Evolutionary conservation across 2,329 filamentous ascomycete genomes (phyloP).

Genomic region (Pleoardoris graminearum): DNA sequence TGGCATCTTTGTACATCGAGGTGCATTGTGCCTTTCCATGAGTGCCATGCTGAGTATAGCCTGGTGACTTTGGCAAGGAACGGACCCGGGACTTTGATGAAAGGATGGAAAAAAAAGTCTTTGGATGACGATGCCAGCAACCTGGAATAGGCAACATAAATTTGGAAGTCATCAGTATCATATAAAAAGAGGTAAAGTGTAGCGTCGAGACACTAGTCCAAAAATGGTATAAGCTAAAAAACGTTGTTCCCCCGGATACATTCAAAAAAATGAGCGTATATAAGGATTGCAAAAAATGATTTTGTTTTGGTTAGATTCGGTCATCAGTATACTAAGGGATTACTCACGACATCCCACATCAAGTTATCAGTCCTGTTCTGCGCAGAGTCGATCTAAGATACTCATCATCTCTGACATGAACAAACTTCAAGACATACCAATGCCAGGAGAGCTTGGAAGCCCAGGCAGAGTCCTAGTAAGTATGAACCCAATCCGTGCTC

Average conservation of each 20-base stretch:
- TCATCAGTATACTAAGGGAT: too few species aligned
- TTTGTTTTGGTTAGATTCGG: too few species aligned
- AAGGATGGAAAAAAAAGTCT: conserved; percentile 9
- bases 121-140: conserved; percentile 2
- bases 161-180: background rate
- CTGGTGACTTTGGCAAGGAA: conserved; percentile 11
- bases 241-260: too few species aligned
- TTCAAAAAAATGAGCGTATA: too few species aligned
- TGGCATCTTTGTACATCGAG: conserved; percentile 12
- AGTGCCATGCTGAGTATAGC: conserved; percentile 12
- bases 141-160: background rate
- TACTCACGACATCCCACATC: background rate
- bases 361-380: too few species aligned
- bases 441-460: conserved; percentile 1
- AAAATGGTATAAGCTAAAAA: too few species aligned
- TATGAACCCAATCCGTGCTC: conserved; percentile 14
- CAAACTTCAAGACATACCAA: conserved; percentile 11
- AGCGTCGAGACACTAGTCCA: too few species aligned
- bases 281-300: too few species aligned
- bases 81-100: conserved; percentile 12
- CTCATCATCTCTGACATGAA: conserved; percentile 20
- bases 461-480: conserved; percentile 16
- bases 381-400: too few species aligned
- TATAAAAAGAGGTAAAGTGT: too few species aligned
- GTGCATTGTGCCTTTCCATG: conserved; percentile 14